Percentiles rank a stretch among this genome's conserved stretches.
Conservation (phyloP, 352 stramenopile genomes). For the Globisporangium orthogonon region DNA sequence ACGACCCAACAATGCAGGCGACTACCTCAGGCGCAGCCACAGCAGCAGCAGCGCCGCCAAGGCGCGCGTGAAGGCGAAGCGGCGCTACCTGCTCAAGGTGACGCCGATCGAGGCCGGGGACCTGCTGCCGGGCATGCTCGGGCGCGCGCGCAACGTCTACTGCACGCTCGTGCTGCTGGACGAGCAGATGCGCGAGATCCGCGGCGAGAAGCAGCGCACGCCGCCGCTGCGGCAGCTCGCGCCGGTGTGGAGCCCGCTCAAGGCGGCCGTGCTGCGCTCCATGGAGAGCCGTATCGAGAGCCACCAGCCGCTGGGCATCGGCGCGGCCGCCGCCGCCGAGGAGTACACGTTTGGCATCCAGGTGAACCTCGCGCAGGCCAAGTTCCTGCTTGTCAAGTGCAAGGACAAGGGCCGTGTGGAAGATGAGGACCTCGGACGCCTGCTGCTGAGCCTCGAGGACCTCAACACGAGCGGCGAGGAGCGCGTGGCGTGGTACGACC, state of each 20-base stretch:
- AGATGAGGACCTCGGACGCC: slow-evolving; percentile 67
- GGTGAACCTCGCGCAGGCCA: slow-evolving; percentile 63
- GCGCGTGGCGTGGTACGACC: slow-evolving; percentile 79
- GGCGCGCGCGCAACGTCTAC: slow-evolving; percentile 62
- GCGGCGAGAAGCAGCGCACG: slow-evolving; percentile 84
- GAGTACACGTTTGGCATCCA: slow-evolving; percentile 87
- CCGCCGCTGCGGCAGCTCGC: slow-evolving; percentile 47
- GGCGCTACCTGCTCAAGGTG: slow-evolving; percentile 78
- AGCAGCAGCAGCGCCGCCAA: slow-evolving; percentile 17
- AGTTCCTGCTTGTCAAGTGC: slow-evolving; percentile 84
- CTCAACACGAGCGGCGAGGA: slow-evolving; percentile 82
- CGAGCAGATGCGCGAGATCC: slow-evolving; percentile 81
- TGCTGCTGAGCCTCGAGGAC: slow-evolving; percentile 78
- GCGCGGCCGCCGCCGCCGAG: slow-evolving; percentile 66
- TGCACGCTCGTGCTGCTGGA: slow-evolving; percentile 82
- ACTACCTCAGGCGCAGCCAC: slow-evolving; percentile 2
- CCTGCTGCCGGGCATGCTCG: slow-evolving; percentile 52
- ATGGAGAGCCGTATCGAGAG: slow-evolving; percentile 74
- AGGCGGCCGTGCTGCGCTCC: slow-evolving; percentile 69
- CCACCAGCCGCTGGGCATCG: slow-evolving; percentile 82
- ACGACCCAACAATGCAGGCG: neutral
- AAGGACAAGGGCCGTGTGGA: slow-evolving; percentile 86
- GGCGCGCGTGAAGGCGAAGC: slow-evolving; percentile 58
- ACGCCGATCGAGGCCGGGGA: slow-evolving; percentile 80
- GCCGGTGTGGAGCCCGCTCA: slow-evolving; percentile 81